Evolutionary conservation across 1,139 yeast genomes (phyloP).

Genomic region (Pneumocystis jirovecii): DNA sequence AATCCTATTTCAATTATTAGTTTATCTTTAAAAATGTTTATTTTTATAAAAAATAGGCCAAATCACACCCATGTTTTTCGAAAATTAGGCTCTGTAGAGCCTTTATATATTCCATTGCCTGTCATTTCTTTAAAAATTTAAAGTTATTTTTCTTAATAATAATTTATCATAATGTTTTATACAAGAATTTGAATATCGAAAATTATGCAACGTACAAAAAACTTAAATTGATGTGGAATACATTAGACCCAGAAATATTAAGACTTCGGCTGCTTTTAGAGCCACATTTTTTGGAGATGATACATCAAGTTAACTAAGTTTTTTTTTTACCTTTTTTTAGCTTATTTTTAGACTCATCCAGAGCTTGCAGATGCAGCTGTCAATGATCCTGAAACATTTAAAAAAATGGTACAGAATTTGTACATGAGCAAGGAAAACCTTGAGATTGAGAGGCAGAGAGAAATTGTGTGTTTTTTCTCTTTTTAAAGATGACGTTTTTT

Average conservation of each 20-base stretch:
- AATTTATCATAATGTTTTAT: too few relatives aligned
- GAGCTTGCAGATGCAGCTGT: conserved; percentile 27
- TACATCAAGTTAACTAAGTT: not conserved
- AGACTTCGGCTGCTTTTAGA: conserved; percentile 23
- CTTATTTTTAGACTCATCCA: conserved; percentile 19
- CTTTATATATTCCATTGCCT: not conserved
- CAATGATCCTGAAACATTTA: conserved; percentile 41
- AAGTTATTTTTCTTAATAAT: not conserved
- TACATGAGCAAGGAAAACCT: not conserved
- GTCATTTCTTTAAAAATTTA: not conserved
- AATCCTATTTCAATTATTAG: conserved; percentile 5
- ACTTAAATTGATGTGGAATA: not conserved
- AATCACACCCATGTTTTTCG: not conserved
- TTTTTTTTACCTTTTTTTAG: not conserved
- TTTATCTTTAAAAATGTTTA: not conserved
- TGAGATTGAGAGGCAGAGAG: conserved; percentile 1
- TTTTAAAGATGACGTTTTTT: not conserved
- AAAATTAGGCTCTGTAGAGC: not conserved
- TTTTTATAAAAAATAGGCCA: not conserved
- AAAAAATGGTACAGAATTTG: conserved; percentile 26
- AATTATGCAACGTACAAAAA: not conserved
- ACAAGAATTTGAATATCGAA: too few relatives aligned
- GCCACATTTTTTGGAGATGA: conserved; percentile 5
- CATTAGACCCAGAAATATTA: conserved; percentile 20
- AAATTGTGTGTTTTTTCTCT: not conserved